Evolutionary conservation across 148 eudicot species (phyloP).

Genomic region (Simmondsia chinensis): DNA sequence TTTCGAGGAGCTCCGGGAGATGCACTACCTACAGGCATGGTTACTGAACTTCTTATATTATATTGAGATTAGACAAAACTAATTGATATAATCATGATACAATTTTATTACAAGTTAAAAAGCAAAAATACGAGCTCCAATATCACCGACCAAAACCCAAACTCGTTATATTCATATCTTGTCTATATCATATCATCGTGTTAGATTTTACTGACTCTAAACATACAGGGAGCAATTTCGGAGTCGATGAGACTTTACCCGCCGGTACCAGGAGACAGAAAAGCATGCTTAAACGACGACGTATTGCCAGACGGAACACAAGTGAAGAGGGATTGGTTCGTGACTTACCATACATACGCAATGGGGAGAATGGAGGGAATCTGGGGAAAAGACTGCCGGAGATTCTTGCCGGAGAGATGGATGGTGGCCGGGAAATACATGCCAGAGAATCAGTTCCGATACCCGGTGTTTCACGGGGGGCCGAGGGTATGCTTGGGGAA

Average conservation of each 20-base stretch:
- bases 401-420: conserved; percentile 28
- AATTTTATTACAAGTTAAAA: too few species aligned
- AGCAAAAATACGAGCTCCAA: too few species aligned
- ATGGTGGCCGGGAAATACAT: conserved; percentile 7
- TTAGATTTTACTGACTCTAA: too few species aligned
- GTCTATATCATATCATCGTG: too few species aligned
- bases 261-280: conserved; percentile 23
- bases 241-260: conserved; percentile 31
- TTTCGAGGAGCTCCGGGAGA: conserved; percentile 10
- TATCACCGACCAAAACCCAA: too few species aligned
- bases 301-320: conserved; percentile 32
- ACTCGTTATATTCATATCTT: neutral
- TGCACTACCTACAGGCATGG: conserved; percentile 25
- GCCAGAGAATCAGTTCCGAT: conserved; percentile 5
- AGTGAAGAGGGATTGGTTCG: conserved; percentile 22
- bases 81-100: too few species aligned
- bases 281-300: conserved; percentile 14
- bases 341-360: conserved; percentile 21
- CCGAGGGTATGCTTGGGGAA: conserved; percentile 5
- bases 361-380: conserved; percentile 29
- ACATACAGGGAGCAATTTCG: conserved; percentile 25
- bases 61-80: too few species aligned
- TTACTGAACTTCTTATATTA: conserved; percentile 20
- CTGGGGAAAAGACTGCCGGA: conserved; percentile 26
- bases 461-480: neutral